Evolutionary conservation across 2,329 filamentous ascomycete genomes (phyloP).

Genomic region (Penicillium hordei): DNA sequence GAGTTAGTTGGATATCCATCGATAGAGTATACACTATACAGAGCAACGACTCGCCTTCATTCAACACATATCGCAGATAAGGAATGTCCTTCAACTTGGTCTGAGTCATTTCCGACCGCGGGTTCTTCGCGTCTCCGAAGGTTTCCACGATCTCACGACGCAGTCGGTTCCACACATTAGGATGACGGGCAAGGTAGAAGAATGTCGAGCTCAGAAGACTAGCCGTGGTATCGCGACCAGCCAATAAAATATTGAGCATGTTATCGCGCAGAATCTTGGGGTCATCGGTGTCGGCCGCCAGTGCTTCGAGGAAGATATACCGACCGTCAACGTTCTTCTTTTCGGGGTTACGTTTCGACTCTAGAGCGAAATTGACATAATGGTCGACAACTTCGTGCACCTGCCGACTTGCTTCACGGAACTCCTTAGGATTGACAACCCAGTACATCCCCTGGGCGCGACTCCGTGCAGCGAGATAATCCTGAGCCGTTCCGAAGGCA

Average conservation of each 20-base stretch:
- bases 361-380: constrained; percentile 49
- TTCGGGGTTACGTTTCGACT: constrained; percentile 34
- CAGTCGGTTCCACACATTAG: constrained; percentile 38
- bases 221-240: constrained; percentile 56
- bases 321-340: constrained; percentile 35
- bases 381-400: constrained; percentile 52
- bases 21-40: not conserved
- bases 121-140: constrained; percentile 44
- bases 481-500: constrained; percentile 38
- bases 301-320: constrained; percentile 53
- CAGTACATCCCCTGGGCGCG: constrained; percentile 39
- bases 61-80: constrained; percentile 43
- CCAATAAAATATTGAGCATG: constrained; percentile 53
- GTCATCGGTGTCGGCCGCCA: constrained; percentile 48
- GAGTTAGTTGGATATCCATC: not conserved
- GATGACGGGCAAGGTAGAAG: constrained; percentile 47
- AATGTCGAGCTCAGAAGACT: constrained; percentile 48
- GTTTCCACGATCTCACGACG: constrained; percentile 37
- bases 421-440: constrained; percentile 42
- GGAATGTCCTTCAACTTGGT: constrained; percentile 43
- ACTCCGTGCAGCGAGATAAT: constrained; percentile 32
- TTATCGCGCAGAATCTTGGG: constrained; percentile 49
- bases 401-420: constrained; percentile 40
- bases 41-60: constrained; percentile 30
- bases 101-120: constrained; percentile 44